Evolutionary conservation across 768 basidiomycete genomes (phyloP).

Genomic region (Collybia nuda): DNA sequence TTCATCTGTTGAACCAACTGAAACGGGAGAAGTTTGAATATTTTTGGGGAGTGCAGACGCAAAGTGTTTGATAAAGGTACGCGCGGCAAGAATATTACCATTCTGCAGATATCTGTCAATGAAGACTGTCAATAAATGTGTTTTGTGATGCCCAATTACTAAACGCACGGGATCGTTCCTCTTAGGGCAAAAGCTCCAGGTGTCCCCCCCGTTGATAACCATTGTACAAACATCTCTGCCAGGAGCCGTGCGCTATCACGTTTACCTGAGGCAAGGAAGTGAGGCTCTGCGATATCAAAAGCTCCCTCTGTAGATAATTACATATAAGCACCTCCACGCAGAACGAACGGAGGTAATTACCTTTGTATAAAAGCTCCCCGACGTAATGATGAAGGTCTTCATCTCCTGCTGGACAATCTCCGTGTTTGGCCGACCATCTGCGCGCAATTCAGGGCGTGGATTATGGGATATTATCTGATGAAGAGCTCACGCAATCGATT

Average conservation of each 20-base stretch:
- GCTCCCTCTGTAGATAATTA: slow-evolving; percentile 55
- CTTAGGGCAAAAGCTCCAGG: slow-evolving; percentile 82
- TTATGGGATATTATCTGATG: not conserved
- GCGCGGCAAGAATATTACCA: slow-evolving; percentile 89
- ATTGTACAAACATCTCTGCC: slow-evolving; percentile 84
- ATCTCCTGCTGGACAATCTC: slow-evolving; percentile 85
- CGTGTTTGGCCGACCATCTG: slow-evolving; percentile 86
- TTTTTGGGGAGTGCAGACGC: slow-evolving; percentile 59
- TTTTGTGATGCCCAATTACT: not conserved
- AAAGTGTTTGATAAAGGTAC: slow-evolving; percentile 88
- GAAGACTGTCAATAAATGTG: not conserved
- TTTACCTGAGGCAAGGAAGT: slow-evolving; percentile 84
- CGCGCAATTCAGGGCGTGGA: slow-evolving; percentile 15
- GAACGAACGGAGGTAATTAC: slow-evolving; percentile 29
- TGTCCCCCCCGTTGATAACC: slow-evolving; percentile 52
- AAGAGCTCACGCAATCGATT: slow-evolving; percentile 71
- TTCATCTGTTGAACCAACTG: slow-evolving; percentile 53
- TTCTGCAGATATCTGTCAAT: slow-evolving; percentile 68
- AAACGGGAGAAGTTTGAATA: slow-evolving; percentile 42
- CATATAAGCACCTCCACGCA: not conserved
- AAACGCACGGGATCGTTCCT: slow-evolving; percentile 79
- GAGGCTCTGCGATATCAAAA: slow-evolving; percentile 74
- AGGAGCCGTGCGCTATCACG: slow-evolving; percentile 86
- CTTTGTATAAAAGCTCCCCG: slow-evolving; percentile 86
- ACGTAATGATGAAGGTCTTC: slow-evolving; percentile 86